Percentiles rank a stretch among this genome's conserved stretches.
These are phyloP conservation scores for Letharia lupina DNA, from an alignment of 495 filamentous ascomycete genomes.

Conservation along the genomic window DNA sequence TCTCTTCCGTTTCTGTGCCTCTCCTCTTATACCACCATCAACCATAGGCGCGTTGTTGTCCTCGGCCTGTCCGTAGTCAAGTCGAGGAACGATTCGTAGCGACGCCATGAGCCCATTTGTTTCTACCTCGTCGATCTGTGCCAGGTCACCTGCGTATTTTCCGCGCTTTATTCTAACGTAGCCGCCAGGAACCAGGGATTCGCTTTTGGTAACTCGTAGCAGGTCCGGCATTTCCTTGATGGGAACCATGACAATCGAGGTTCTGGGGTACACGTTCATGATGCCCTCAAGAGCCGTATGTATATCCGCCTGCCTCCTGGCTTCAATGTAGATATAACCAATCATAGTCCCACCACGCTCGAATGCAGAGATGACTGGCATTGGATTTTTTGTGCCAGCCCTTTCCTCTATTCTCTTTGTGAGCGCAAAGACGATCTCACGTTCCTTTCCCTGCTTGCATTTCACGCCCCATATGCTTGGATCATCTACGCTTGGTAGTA, in stretches of 20 bases:
- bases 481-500: slow-evolving; percentile 91
- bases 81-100: slow-evolving; percentile 75
- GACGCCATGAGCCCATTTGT: slow-evolving; percentile 84
- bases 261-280: slow-evolving; percentile 73
- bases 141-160: slow-evolving; percentile 82
- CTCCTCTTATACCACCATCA: slow-evolving; percentile 30
- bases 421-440: slow-evolving; percentile 76
- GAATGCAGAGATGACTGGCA: slow-evolving; percentile 79
- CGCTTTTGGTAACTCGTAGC: slow-evolving; percentile 76
- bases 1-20: slow-evolving; percentile 68
- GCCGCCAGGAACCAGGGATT: slow-evolving; percentile 74
- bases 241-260: slow-evolving; percentile 77
- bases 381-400: slow-evolving; percentile 58
- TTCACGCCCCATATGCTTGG: slow-evolving; percentile 92
- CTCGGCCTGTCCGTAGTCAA: slow-evolving; percentile 85
- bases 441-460: slow-evolving; percentile 91
- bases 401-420: slow-evolving; percentile 81
- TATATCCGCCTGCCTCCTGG: slow-evolving; percentile 76
- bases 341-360: slow-evolving; percentile 81
- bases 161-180: slow-evolving; percentile 85
- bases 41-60: slow-evolving; percentile 54
- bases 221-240: slow-evolving; percentile 97
- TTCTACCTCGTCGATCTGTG: slow-evolving; percentile 87
- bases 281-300: slow-evolving; percentile 71
- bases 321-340: slow-evolving; percentile 93